Evolutionary conservation across 768 basidiomycete species (phyloP).

Genomic region (Wakefieldia striispora): DNA sequence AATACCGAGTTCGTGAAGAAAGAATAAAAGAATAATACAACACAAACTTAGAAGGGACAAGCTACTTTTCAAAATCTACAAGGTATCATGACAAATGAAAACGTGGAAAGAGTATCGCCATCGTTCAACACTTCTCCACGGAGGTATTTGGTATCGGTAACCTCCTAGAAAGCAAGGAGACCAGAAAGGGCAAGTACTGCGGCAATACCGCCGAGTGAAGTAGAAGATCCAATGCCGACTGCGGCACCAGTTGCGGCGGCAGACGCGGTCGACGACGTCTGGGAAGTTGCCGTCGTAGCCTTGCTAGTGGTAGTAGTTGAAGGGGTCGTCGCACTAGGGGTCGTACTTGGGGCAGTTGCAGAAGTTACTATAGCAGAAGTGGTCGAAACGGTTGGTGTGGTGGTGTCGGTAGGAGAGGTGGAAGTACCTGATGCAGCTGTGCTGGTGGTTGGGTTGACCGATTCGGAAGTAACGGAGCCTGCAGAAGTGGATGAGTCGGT

Average conservation of each 20-base stretch:
- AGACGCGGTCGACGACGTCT: not conserved
- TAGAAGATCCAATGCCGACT: conserved; percentile 17
- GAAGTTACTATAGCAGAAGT: conserved; percentile 1
- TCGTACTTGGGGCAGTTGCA: conserved; percentile 34
- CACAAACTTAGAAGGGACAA: conserved; percentile 8
- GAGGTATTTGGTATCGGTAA: conserved; percentile 5
- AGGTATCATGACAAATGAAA: conserved; percentile 1
- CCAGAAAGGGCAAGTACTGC: conserved; percentile 23
- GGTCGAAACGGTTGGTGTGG: conserved; percentile 10
- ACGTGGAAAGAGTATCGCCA: not conserved
- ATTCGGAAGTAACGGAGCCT: conserved; percentile 8
- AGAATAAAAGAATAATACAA: conserved; percentile 15
- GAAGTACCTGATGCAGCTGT: conserved; percentile 19
- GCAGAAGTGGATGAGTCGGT: conserved; percentile 12
- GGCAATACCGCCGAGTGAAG: conserved; percentile 19
- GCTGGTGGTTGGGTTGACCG: conserved; percentile 1
- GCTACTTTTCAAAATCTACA: conserved; percentile 3
- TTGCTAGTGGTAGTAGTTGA: conserved; percentile 15
- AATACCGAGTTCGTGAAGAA: conserved; percentile 2
- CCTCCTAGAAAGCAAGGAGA: conserved; percentile 16
- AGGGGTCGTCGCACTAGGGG: conserved; percentile 32
- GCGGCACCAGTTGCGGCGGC: conserved; percentile 21
- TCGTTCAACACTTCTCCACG: conserved; percentile 8
- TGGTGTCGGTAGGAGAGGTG: conserved; percentile 1
- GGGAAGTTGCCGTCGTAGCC: too few species aligned